Evolutionary conservation across 495 filamentous ascomycete genomes (phyloP).

Genomic region (Penicillium paxilli): DNA sequence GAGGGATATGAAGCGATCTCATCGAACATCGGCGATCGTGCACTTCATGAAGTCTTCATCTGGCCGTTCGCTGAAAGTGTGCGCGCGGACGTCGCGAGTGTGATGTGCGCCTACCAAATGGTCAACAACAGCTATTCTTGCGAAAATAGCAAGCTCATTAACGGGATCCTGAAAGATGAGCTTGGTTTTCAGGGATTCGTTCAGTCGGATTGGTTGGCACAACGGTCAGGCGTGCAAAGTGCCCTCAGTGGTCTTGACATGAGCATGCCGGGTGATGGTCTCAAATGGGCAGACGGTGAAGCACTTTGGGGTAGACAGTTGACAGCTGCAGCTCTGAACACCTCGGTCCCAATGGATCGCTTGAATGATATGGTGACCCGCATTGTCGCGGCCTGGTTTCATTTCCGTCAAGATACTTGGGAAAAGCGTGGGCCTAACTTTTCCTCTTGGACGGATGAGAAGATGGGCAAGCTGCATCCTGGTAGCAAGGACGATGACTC

Average conservation of each 20-base stretch:
- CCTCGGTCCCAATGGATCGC: slow-evolving; percentile 76
- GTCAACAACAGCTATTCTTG: slow-evolving; percentile 91
- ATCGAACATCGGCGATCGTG: slow-evolving; percentile 79
- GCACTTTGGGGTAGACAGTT: slow-evolving; percentile 80
- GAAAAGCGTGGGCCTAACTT: slow-evolving; percentile 79
- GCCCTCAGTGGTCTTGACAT: slow-evolving; percentile 87
- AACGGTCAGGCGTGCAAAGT: slow-evolving; percentile 75
- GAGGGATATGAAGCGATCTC: slow-evolving; percentile 73
- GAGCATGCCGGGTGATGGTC: slow-evolving; percentile 93
- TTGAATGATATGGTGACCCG: slow-evolving; percentile 93
- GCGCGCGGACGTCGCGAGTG: slow-evolving; percentile 78
- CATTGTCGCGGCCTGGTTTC: slow-evolving; percentile 91
- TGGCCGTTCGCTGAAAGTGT: slow-evolving; percentile 91
- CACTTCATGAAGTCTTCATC: slow-evolving; percentile 80
- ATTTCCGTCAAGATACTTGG: slow-evolving; percentile 78
- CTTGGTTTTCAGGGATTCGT: slow-evolving; percentile 94
- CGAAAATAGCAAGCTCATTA: slow-evolving; percentile 87
- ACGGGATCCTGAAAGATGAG: slow-evolving; percentile 93
- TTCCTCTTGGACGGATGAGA: slow-evolving; percentile 81
- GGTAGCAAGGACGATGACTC: slow-evolving; percentile 59
- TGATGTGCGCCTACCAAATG: slow-evolving; percentile 91
- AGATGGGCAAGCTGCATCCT: slow-evolving; percentile 62
- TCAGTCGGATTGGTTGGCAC: slow-evolving; percentile 90
- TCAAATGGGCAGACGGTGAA: slow-evolving; percentile 71
- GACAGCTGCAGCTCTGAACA: slow-evolving; percentile 76